Conservation (phyloP, 2,329 filamentous ascomycete genomes). For the Ophiostoma piceae region DNA sequence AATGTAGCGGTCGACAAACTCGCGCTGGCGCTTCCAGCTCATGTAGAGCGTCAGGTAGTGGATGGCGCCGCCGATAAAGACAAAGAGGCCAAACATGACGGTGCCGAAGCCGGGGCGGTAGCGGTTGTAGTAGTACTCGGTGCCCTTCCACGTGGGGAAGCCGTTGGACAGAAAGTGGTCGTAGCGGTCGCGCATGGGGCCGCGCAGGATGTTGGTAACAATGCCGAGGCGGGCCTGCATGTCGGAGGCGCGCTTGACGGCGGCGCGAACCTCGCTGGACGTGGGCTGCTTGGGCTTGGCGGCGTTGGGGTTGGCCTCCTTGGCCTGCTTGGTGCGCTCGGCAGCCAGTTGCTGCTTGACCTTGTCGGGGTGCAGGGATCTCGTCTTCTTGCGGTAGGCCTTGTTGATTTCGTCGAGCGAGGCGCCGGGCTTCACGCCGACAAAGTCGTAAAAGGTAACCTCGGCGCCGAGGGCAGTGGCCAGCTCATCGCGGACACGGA, state of each 20-base stretch:
- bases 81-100: constrained; percentile 73
- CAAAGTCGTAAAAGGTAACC: constrained; percentile 90
- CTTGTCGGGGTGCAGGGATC: constrained; percentile 88
- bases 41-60: constrained; percentile 85
- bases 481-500: constrained; percentile 87
- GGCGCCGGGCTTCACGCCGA: constrained; percentile 68
- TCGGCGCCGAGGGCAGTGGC: constrained; percentile 66
- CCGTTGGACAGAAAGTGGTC: constrained; percentile 91
- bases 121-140: constrained; percentile 94
- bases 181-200: constrained; percentile 76
- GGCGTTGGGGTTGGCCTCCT: constrained; percentile 43
- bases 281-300: constrained; percentile 62
- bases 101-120: constrained; percentile 87
- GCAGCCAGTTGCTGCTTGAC: constrained; percentile 77
- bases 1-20: constrained; percentile 90
- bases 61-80: constrained; percentile 71
- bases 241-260: constrained; percentile 74
- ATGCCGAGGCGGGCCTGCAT: constrained; percentile 79
- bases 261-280: constrained; percentile 68
- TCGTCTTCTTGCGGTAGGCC: constrained; percentile 84
- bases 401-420: constrained; percentile 86
- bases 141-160: constrained; percentile 94
- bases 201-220: constrained; percentile 79
- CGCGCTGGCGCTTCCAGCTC: constrained; percentile 81
- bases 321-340: constrained; percentile 54